phyloP scores from a whole-genome alignment of 139 green algal genomes.

The Volvox reticuliferus region DNA sequence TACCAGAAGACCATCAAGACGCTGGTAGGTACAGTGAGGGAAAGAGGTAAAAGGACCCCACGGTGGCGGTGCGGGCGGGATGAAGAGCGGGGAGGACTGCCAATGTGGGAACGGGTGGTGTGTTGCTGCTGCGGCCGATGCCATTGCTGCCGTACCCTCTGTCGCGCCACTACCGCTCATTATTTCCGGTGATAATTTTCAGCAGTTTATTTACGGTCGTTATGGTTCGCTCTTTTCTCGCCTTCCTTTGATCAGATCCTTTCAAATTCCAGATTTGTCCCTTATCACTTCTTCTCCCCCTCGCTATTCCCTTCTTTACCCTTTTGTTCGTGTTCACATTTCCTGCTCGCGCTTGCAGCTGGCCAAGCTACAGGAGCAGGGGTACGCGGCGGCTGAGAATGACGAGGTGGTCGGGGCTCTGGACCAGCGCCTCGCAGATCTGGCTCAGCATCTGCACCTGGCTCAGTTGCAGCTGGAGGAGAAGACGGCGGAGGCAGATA shows the following conservation, averaged over 20 bases:
- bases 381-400: constrained; percentile 27
- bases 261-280: background rate
- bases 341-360: constrained; percentile 18
- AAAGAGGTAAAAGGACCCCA: no score
- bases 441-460: constrained; percentile 56
- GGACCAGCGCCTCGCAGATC: constrained; percentile 49
- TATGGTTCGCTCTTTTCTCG: background rate
- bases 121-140: no score
- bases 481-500: constrained; percentile 32
- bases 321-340: no score
- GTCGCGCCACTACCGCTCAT: no score
- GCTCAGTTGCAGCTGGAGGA: constrained; percentile 51
- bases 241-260: background rate
- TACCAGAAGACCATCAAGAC: constrained; percentile 70
- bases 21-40: constrained; percentile 35
- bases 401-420: constrained; percentile 32
- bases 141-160: no score
- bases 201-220: no score
- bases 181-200: no score
- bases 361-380: constrained; percentile 42
- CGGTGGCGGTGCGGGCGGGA: no score
- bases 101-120: no score
- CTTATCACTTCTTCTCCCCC: background rate
- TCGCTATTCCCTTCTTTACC: background rate
- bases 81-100: no score